phyloP scores from a whole-genome alignment of 2,329 filamentous ascomycete genomes.

The Pseudogymnoascus sp. region DNA sequence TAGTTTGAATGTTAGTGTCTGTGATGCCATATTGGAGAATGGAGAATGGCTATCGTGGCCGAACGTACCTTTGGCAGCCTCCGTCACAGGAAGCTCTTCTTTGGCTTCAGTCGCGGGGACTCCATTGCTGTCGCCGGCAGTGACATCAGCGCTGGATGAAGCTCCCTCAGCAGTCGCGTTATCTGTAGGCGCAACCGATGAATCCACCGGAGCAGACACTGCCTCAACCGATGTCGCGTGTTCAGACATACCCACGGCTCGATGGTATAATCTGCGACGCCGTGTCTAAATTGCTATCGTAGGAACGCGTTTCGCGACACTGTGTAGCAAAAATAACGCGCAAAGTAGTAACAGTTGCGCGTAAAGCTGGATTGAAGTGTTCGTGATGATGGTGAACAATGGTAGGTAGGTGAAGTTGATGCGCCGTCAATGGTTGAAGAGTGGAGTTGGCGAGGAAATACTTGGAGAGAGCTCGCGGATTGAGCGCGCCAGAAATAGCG shows the following conservation, averaged over 20 bases:
- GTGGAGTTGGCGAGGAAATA: constrained; percentile 9
- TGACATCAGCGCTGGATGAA: background rate
- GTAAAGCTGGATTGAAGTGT: background rate
- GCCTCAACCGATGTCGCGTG: constrained; percentile 1
- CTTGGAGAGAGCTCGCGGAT: constrained; percentile 4
- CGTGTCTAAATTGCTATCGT: background rate
- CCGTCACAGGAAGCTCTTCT: background rate
- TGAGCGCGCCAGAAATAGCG: constrained; percentile 11
- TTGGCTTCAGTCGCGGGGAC: background rate
- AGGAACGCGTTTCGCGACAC: constrained; percentile 7
- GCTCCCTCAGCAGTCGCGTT: background rate
- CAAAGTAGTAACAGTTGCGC: background rate
- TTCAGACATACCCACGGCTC: constrained; percentile 9
- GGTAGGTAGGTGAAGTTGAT: constrained; percentile 9
- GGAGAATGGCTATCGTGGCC: background rate
- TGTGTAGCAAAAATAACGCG: constrained; percentile 4
- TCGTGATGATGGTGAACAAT: constrained; percentile 1
- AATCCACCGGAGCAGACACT: constrained; percentile 5
- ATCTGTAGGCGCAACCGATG: constrained; percentile 2
- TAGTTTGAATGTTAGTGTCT: background rate
- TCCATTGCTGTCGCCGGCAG: background rate
- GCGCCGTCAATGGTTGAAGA: background rate
- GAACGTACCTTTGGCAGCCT: constrained; percentile 6
- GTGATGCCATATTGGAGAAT: background rate
- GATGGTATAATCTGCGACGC: constrained; percentile 5